Conservation (phyloP, 495 filamentous ascomycete species). For the Umbilicaria muhlenbergii region DNA sequence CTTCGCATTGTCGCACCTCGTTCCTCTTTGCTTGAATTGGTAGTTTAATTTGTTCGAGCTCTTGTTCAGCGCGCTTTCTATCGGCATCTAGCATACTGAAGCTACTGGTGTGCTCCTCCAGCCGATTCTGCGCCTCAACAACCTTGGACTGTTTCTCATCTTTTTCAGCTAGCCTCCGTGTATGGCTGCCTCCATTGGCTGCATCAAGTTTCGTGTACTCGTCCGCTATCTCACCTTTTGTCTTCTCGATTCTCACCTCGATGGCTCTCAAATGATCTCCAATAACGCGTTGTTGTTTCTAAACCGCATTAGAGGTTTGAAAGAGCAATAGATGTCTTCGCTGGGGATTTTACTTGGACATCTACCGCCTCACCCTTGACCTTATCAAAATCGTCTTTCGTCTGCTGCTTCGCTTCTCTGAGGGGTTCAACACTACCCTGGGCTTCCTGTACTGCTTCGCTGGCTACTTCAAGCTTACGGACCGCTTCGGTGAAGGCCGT, state of each 20-base stretch:
- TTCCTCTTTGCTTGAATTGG: constrained; percentile 18
- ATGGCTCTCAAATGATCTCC: constrained; percentile 27
- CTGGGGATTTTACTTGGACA: constrained; percentile 25
- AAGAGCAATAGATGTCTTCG: background rate
- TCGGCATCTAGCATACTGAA: constrained; percentile 17
- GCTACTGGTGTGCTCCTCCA: constrained; percentile 20
- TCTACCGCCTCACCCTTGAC: constrained; percentile 27
- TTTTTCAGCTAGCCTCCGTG: constrained; percentile 30
- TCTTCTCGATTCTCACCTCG: constrained; percentile 24
- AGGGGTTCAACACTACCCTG: constrained; percentile 30
- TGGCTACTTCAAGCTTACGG: constrained; percentile 31
- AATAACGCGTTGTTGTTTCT: constrained; percentile 38
- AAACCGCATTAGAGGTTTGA: constrained; percentile 4
- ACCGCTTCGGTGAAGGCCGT: constrained; percentile 28
- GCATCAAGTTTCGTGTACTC: constrained; percentile 36
- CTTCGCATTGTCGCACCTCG: constrained; percentile 29
- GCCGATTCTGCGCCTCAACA: constrained; percentile 16
- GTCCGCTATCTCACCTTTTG: constrained; percentile 23
- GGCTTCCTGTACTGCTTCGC: constrained; percentile 36
- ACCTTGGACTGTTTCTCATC: constrained; percentile 22
- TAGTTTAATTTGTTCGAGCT: constrained; percentile 12
- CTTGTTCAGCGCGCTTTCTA: constrained; percentile 21
- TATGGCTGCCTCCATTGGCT: constrained; percentile 35
- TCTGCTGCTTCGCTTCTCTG: constrained; percentile 22
- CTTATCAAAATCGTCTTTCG: constrained; percentile 24